A percentile compares a stretch with the other conserved stretches of the same genome.
Evolutionary conservation across 192 early-diverging fungal species (phyloP).

Genomic region (Geranomyces variabilis): DNA sequence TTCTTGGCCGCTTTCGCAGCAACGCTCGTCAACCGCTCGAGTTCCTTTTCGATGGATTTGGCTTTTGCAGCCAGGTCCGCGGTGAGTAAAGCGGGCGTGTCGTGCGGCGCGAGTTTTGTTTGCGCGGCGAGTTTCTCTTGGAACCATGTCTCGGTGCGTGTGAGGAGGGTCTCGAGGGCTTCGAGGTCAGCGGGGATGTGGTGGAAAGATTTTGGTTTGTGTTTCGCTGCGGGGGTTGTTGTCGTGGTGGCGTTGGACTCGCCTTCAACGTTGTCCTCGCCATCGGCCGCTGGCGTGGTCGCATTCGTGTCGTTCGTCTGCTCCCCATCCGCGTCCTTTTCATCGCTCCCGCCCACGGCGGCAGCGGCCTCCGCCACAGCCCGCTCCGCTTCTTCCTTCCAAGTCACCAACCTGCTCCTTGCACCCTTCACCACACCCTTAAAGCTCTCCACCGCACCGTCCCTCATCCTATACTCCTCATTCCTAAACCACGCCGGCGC

Average conservation of each 20-base stretch:
- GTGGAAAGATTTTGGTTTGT: neutral
- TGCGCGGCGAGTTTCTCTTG: conserved; percentile 62
- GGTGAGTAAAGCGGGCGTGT: conserved; percentile 68
- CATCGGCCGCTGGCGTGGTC: conserved; percentile 9
- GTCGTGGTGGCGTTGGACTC: neutral
- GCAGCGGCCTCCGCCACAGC: neutral
- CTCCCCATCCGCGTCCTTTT: neutral
- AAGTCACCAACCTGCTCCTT: neutral
- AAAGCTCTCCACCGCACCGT: conserved; percentile 35
- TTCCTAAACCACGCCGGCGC: conserved; percentile 49
- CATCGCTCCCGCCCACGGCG: neutral
- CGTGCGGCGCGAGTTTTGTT: conserved; percentile 53
- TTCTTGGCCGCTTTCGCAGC: too few relatives aligned
- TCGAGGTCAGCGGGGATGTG: conserved; percentile 40
- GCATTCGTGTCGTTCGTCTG: neutral
- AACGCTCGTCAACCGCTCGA: neutral
- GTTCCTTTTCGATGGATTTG: conserved; percentile 26
- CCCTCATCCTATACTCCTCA: conserved; percentile 60
- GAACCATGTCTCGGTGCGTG: conserved; percentile 71
- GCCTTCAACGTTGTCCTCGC: too few relatives aligned
- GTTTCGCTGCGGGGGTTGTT: neutral
- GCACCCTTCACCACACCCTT: conserved; percentile 13
- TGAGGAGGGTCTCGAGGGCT: conserved; percentile 47
- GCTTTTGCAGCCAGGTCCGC: conserved; percentile 11
- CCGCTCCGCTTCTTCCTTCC: neutral